These are phyloP conservation scores for Cajanus cajan DNA, from an alignment of 306 rosid species.

Conservation along the genomic window DNA sequence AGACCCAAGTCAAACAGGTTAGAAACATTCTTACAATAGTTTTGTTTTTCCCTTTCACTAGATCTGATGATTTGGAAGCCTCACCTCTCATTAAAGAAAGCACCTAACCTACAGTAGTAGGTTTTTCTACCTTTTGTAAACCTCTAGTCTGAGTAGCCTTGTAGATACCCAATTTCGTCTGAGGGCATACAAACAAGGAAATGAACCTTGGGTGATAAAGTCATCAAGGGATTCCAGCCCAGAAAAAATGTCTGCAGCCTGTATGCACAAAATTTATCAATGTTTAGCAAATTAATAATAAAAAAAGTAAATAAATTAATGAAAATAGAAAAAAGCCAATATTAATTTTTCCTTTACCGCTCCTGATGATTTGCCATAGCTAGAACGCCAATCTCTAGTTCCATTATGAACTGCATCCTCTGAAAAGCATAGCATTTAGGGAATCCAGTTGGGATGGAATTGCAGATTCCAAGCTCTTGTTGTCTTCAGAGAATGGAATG, in stretches of 20 bases:
- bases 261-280: constrained; percentile 29
- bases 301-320: too few species aligned
- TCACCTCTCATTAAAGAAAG: too few species aligned
- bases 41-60: too few species aligned
- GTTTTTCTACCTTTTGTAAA: too few species aligned
- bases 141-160: too few species aligned
- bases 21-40: too few species aligned
- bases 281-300: not conserved
- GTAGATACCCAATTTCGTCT: too few species aligned
- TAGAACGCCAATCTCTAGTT: constrained; percentile 40
- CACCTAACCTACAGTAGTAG: too few species aligned
- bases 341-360: constrained; percentile 47
- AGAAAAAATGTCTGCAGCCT: constrained; percentile 61
- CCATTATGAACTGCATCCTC: constrained; percentile 39
- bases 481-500: constrained; percentile 33
- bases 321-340: not conserved
- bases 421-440: constrained; percentile 28
- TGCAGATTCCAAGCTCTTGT: constrained; percentile 26
- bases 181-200: too few species aligned
- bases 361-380: constrained; percentile 42
- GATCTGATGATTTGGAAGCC: too few species aligned
- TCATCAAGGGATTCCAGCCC: constrained; percentile 64
- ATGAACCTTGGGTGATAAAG: constrained; percentile 45
- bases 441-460: constrained; percentile 39
- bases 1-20: too few species aligned